Base-by-base conservation (phyloP, 1,139 yeast species). In the Geotrichum carabidarum region DNA sequence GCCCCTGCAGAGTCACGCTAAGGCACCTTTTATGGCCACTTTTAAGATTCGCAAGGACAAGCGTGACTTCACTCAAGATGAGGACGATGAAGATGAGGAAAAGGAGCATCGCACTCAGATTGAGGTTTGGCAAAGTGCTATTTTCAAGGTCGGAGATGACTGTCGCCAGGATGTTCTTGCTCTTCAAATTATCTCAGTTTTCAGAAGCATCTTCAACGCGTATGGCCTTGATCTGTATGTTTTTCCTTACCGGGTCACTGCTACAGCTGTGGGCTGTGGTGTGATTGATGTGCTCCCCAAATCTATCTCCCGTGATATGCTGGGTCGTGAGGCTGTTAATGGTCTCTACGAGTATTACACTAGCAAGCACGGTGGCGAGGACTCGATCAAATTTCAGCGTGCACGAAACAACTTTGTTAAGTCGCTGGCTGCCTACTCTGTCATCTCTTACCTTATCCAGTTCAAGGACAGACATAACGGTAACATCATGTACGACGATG, bases 241-340 rank as follows among this genome's bases (percentile, higher is more conserved):
- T 35, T 94, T 81, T 73, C 99, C 99, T 1, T 80, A 94, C 71
- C 77, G 98, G 61, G 99, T 94, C 18, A 91, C 97, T 0, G 99
- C 99, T 1, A 93, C 99, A 6, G 97, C 96, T 1, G 98, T 99
- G 0, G 99, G 99, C 1, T 90, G 98, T 74, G 99, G 99, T 70
- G 95, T 94, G 46, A 93, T 94, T 74, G 99, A 94, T 68, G 99
- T 94, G 40, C 78, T 94, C 61, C 99, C 99, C 36, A 88, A 91
- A 68, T 84, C 97, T 12, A 84, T 90, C 31, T 88, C 96, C 47
- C 83, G 99, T 73, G 99, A 94, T 72, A 91, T 94, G 99, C 78
- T 94, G 58, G 99, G 99, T 45, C 83, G 99, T 67, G 99, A 94
- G 68, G 99, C 99, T 0, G 99, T 94, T 42, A 94, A 94, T 70